phyloP scores from a whole-genome alignment of 2,329 filamentous ascomycete genomes.

The Sarocladium brachiariae region DNA sequence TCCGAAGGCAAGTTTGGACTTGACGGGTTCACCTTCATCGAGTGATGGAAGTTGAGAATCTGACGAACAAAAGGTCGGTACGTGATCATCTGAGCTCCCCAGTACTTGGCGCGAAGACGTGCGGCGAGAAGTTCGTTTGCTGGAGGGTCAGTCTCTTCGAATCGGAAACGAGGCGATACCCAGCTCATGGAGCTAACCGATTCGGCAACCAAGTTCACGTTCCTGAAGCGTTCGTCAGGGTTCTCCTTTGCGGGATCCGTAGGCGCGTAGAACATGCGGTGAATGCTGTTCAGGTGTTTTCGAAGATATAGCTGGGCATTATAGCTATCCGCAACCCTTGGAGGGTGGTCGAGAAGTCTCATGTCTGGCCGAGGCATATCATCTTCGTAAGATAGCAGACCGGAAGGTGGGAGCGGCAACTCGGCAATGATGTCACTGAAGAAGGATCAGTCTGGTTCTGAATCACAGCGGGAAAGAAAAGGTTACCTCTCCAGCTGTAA shows the following conservation, averaged over 20 bases:
- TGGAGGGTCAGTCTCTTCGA: slow-evolving; percentile 61
- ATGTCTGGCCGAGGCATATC: slow-evolving; percentile 62
- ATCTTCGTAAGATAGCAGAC: slow-evolving; percentile 54
- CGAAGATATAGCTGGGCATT: slow-evolving; percentile 57
- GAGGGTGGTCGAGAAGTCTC: slow-evolving; percentile 34
- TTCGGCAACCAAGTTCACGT: slow-evolving; percentile 39
- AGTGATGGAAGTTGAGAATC: slow-evolving; percentile 43
- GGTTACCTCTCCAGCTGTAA: slow-evolving; percentile 79
- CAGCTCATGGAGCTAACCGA: slow-evolving; percentile 36
- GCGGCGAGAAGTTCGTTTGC: slow-evolving; percentile 72
- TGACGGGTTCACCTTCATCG: slow-evolving; percentile 27
- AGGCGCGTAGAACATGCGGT: slow-evolving; percentile 46
- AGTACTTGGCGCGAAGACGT: slow-evolving; percentile 86
- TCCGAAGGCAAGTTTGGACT: slow-evolving; percentile 25
- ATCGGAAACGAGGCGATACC: slow-evolving; percentile 46
- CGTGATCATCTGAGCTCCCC: slow-evolving; percentile 84
- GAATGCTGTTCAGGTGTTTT: slow-evolving; percentile 58
- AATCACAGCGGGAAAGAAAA: not conserved
- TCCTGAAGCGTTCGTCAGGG: slow-evolving; percentile 29
- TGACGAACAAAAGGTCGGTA: slow-evolving; percentile 67
- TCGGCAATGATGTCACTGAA: slow-evolving; percentile 84
- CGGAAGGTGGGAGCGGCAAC: slow-evolving; percentile 56
- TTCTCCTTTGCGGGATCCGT: slow-evolving; percentile 23
- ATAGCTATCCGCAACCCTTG: slow-evolving; percentile 51
- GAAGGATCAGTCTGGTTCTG: not conserved